phyloP scores from a whole-genome alignment of 2,329 filamentous ascomycete genomes.

The Aspergillus sp. region DNA sequence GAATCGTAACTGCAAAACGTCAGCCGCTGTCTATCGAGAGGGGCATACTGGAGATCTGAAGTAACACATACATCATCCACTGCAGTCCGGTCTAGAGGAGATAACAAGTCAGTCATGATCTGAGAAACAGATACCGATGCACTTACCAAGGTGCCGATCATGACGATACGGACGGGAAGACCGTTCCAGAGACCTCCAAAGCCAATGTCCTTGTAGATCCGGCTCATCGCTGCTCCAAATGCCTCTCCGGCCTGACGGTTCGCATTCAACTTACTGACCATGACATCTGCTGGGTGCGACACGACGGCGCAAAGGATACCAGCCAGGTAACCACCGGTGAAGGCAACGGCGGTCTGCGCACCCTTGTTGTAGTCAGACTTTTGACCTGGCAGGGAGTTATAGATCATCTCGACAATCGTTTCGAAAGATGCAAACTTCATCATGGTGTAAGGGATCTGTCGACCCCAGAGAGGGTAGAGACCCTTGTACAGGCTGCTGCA shows the following conservation, averaged over 20 bases:
- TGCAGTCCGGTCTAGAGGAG: slow-evolving; percentile 69
- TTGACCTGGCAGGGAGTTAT: slow-evolving; percentile 69
- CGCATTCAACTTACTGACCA: slow-evolving; percentile 90
- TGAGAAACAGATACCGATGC: not conserved
- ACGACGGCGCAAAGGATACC: slow-evolving; percentile 86
- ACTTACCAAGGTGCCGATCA: slow-evolving; percentile 71
- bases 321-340: slow-evolving; percentile 79
- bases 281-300: slow-evolving; percentile 79
- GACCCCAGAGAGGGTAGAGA: slow-evolving; percentile 85
- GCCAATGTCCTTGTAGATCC: slow-evolving; percentile 86
- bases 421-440: slow-evolving; percentile 95
- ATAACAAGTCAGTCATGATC: slow-evolving; percentile 20
- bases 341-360: slow-evolving; percentile 82
- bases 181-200: slow-evolving; percentile 92
- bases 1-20: slow-evolving; percentile 59
- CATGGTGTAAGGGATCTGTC: slow-evolving; percentile 89
- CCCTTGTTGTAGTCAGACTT: slow-evolving; percentile 81
- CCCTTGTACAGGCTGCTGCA: slow-evolving; percentile 75
- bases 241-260: slow-evolving; percentile 74
- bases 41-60: not conserved
- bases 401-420: slow-evolving; percentile 84
- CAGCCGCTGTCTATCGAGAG: slow-evolving; percentile 18
- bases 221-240: slow-evolving; percentile 71
- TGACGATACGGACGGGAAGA: slow-evolving; percentile 80
- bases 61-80: slow-evolving; percentile 81